Evolutionary conservation across 1,284 basidiomycete genomes (phyloP), one percentile per base, ranked within the genome.

Genomic region (Mrakiaceae sp.): DNA sequence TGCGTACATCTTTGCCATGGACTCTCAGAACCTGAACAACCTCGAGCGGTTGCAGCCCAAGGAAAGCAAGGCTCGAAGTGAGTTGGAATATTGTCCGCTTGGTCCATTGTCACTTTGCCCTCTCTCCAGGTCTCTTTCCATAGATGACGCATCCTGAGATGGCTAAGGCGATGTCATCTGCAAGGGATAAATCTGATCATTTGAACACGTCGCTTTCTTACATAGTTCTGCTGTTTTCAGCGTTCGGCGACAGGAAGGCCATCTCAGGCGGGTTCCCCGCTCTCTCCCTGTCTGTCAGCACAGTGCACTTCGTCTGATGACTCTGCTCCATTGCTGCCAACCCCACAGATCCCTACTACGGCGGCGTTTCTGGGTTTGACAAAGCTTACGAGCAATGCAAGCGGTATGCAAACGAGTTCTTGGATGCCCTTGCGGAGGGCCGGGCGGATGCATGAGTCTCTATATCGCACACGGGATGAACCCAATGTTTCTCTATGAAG

Each of bases 1-100:
- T 67, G 73, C 78, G 71, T 77, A 77, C 68, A 79, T 80, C 62
- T 71, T 80, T 46, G 79, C 79, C 3, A 79, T 79, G 78, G 76
- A 72, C 67, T 63, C 63, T 9, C 67, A 71, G 71, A 79, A 78
- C 67, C 71, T 79, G 0, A 70, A 74, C 47, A 77, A 74, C 43
- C 70, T 79, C 7, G 67, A 71, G 27, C 63, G 69, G 11, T 73
- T 76, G 54, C 69, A 74, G 55, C 77, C 74, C 2, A 69, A 68
- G 63, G 61, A 51, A 10, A n/a, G 27, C 7, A 71, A 67, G 39
- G 73, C 73, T 3, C 11, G 64, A 50, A 67, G 67, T 64, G 39
- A 27, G 61, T 48, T 16, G 5, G 49, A 9, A 43, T 58, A 14
- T 6, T 5, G 48, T 46, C 43, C 46, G 12, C 46, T n/a, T 44